Evolutionary conservation across 1,284 basidiomycete species (phyloP), one percentile per base, ranked within the genome.

Genomic region (Tilletia walkeri): DNA sequence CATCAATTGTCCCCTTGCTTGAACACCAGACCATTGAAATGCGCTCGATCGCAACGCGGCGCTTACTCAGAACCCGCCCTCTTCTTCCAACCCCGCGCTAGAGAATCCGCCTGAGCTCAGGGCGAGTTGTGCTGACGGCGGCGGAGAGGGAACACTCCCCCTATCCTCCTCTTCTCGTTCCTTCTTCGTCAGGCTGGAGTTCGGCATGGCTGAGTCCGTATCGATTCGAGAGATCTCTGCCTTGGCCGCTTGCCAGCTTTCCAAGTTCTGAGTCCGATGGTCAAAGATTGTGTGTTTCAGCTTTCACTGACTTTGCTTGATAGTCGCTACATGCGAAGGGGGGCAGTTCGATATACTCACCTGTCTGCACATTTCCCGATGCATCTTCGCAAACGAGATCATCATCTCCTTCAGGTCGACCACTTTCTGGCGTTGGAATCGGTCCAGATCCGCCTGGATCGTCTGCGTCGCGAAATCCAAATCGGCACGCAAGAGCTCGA

Each of bases 391-490:
- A 87, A 97, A 91, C 78, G 89, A 89, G 74, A 98, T 91, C 67
- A 92, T 87, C 91, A 99, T 93, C 81, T 95, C 91, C 50, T 93
- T 87, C 73, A 99, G 80, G 85, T 99, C 96, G 2, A 93, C 92
- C 4, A 99, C 95, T 84, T 99, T 99, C 86, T 98, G 94, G 24
- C 96, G 88, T 84, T 99, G 96, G 86, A 99, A 99, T 53, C 96
- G 89, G 85, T 99, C 96, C 74, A 99, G 86, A 85, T 99, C 96
- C 5, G 93, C 93, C 84, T 99, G 96, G 69, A 99, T 95, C 18
- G 95, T 96, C 50, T 90, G 91, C 77, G 92, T 95, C 0, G 94
- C 92, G 84, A 96, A 98, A 80, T 95, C 95, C 66, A 99, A 87
- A 84, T 99, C 82, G 53, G 76, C 72, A 7, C 71, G 53, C 1